Conservation (phyloP, 1,139 yeast genomes). For the Candida sp. region DNA sequence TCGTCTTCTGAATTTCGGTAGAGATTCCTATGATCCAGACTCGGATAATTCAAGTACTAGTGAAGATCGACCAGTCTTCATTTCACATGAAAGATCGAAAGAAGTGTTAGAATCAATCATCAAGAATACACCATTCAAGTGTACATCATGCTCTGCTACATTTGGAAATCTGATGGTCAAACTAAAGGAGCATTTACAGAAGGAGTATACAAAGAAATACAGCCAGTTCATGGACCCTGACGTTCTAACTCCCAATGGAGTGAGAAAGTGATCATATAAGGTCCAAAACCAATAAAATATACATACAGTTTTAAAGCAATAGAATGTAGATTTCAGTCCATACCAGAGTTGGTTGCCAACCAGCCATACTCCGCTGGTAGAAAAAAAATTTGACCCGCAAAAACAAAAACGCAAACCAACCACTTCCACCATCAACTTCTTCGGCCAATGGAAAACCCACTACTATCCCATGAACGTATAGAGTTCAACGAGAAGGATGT, state of each 20-base stretch:
- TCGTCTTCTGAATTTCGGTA: background rate
- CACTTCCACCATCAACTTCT: background rate
- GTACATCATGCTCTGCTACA: slow-evolving; percentile 51
- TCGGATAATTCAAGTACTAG: slow-evolving; percentile 7
- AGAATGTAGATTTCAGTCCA: too few species aligned
- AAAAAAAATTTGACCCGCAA: background rate
- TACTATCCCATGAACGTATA: slow-evolving; percentile 7
- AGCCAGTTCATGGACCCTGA: slow-evolving; percentile 10
- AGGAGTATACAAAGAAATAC: slow-evolving; percentile 37
- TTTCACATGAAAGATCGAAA: slow-evolving; percentile 12
- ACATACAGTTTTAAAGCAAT: background rate
- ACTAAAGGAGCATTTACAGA: slow-evolving; percentile 52
- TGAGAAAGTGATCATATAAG: background rate
- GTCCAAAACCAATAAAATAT: background rate
- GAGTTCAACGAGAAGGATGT: slow-evolving; percentile 1
- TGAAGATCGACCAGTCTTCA: slow-evolving; percentile 3
- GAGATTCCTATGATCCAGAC: slow-evolving; percentile 10
- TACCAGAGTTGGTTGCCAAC: too few species aligned
- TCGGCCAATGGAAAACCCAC: slow-evolving; percentile 5
- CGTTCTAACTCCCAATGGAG: slow-evolving; percentile 11
- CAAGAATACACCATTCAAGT: slow-evolving; percentile 44
- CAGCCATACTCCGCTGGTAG: background rate
- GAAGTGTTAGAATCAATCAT: slow-evolving; percentile 28
- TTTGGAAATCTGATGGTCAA: slow-evolving; percentile 51
- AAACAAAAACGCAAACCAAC: background rate